Evolutionary conservation across 495 filamentous ascomycete genomes (phyloP).

Genomic region (Gamarada debralockiae): DNA sequence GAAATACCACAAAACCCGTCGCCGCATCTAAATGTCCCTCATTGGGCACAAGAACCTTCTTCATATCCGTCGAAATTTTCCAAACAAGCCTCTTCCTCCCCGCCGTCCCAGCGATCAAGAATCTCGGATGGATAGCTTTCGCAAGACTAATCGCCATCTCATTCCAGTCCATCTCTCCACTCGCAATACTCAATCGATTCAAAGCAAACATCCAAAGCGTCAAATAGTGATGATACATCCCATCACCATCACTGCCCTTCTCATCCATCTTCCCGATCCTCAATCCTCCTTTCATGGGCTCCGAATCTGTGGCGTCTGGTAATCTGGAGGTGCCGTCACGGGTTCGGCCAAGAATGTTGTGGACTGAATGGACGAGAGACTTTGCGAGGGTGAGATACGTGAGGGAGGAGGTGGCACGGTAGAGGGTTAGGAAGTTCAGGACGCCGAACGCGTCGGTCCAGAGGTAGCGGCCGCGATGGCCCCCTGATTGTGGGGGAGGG

Average conservation of each 20-base stretch:
- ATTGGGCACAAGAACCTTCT: constrained; percentile 42
- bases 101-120: constrained; percentile 40
- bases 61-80: constrained; percentile 57
- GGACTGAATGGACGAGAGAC: constrained; percentile 49
- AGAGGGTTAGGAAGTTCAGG: constrained; percentile 60
- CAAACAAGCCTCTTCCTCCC: constrained; percentile 50
- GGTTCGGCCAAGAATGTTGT: constrained; percentile 51
- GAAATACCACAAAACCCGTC: constrained; percentile 55
- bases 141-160: constrained; percentile 52
- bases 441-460: constrained; percentile 72
- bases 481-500: constrained; percentile 45
- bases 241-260: constrained; percentile 52
- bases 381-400: constrained; percentile 51
- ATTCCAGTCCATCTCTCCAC: constrained; percentile 47
- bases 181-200: constrained; percentile 53
- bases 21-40: constrained; percentile 62
- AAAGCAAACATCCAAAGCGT: constrained; percentile 71
- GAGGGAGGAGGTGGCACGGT: constrained; percentile 34
- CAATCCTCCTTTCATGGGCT: constrained; percentile 56
- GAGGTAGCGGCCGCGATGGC: constrained; percentile 61
- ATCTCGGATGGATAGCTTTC: constrained; percentile 53
- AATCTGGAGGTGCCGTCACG: constrained; percentile 47
- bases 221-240: constrained; percentile 66
- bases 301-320: constrained; percentile 47
- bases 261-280: constrained; percentile 58